A percentile compares a stretch with the other conserved stretches of the same genome.
Conservation (phyloP, 2,329 filamentous ascomycete species). For the Pseudocercospora pini-densiflorae region DNA sequence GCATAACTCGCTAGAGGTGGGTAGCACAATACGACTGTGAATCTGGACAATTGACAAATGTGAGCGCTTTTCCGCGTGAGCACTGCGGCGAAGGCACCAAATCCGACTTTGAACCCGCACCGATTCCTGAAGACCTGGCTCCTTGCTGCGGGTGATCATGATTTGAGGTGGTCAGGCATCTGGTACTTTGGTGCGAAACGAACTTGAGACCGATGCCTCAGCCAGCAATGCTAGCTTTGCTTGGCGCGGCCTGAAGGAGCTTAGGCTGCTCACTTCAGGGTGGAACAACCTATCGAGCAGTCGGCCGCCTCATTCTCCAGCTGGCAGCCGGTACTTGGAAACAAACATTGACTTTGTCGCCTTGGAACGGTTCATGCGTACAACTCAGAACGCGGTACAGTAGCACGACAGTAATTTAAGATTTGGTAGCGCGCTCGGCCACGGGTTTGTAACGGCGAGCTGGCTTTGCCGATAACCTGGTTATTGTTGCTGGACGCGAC, state of each 20-base stretch:
- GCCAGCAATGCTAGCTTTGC: slow-evolving; percentile 13
- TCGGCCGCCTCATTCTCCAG: slow-evolving; percentile 12
- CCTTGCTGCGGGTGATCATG: slow-evolving; percentile 16
- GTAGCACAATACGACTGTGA: slow-evolving; percentile 7
- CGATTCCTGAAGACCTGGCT: slow-evolving; percentile 9
- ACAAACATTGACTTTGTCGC: slow-evolving; percentile 14
- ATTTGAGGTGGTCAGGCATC: slow-evolving; percentile 14
- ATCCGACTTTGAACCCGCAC: slow-evolving; percentile 15
- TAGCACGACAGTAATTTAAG: slow-evolving; percentile 24
- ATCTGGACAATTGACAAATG: slow-evolving; percentile 7
- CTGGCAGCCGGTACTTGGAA: not conserved
- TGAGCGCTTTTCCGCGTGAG: slow-evolving; percentile 9
- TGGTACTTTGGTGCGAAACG: slow-evolving; percentile 20
- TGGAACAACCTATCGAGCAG: slow-evolving; percentile 10
- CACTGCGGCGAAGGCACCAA: slow-evolving; percentile 2
- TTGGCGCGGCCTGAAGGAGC: slow-evolving; percentile 8
- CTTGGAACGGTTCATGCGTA: slow-evolving; percentile 22
- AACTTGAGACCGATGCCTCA: slow-evolving; percentile 21
- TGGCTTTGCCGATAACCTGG: slow-evolving; percentile 28
- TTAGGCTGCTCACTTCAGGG: not conserved
- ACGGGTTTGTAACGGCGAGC: slow-evolving; percentile 21
- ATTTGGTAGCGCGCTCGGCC: slow-evolving; percentile 26
- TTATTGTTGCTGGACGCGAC: slow-evolving; percentile 15
- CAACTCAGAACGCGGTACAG: slow-evolving; percentile 7
- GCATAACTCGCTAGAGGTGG: slow-evolving; percentile 11